phyloP scores from a whole-genome alignment of 805 yeast genomes.

The Zygosaccharomyces gambellarensis region DNA sequence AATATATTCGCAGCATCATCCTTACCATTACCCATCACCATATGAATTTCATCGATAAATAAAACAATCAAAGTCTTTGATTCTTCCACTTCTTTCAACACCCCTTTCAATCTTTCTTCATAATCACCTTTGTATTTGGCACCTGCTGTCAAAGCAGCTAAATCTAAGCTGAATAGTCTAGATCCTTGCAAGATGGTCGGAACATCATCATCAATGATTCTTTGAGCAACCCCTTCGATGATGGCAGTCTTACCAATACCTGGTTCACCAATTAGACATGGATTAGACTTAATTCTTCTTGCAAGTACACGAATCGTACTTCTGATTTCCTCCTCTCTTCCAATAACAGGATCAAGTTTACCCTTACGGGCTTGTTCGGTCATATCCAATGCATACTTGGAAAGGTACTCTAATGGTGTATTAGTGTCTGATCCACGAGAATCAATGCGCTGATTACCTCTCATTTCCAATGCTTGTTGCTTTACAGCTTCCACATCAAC shows the following conservation, averaged over 20 bases:
- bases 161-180: constrained; percentile 78
- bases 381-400: constrained; percentile 88
- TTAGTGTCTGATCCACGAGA: constrained; percentile 92
- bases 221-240: constrained; percentile 97
- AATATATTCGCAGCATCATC: constrained; percentile 94
- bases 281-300: constrained; percentile 95
- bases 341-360: constrained; percentile 95
- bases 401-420: constrained; percentile 72
- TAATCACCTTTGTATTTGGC: constrained; percentile 98
- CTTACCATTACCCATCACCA: constrained; percentile 99
- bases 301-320: constrained; percentile 91
- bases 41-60: constrained; percentile 96
- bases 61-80: constrained; percentile 80
- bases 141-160: constrained; percentile 97
- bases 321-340: constrained; percentile 97
- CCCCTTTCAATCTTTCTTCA: constrained; percentile 97
- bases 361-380: constrained; percentile 93
- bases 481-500: constrained; percentile 68
- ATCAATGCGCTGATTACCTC: constrained; percentile 90
- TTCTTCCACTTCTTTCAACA: constrained; percentile 86
- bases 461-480: constrained; percentile 69
- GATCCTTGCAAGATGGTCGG: constrained; percentile 82
- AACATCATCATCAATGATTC: constrained; percentile 92
- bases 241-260: constrained; percentile 99
- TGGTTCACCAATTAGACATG: constrained; percentile 96